phyloP scores from a whole-genome alignment of 495 filamentous ascomycete species.

The Penicillium coprophilum region DNA sequence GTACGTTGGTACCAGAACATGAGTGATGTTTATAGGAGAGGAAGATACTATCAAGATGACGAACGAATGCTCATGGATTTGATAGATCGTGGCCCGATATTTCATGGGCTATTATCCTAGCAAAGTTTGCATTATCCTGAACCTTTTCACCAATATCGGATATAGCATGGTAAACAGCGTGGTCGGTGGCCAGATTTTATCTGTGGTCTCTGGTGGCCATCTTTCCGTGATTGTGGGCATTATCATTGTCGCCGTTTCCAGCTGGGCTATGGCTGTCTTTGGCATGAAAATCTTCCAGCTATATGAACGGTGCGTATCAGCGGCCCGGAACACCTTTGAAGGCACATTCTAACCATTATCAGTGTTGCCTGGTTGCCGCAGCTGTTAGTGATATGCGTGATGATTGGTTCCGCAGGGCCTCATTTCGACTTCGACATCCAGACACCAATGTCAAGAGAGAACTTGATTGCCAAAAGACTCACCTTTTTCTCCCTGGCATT shows the following conservation, averaged over 20 bases:
- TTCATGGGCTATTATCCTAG: conserved; percentile 78
- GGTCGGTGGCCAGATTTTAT: conserved; percentile 56
- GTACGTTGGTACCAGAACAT: conserved; percentile 33
- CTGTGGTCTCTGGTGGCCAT: conserved; percentile 54
- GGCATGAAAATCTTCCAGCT: conserved; percentile 72
- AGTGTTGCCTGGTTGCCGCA: conserved; percentile 72
- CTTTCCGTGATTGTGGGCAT: conserved; percentile 69
- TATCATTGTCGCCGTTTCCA: conserved; percentile 61
- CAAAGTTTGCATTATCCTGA: conserved; percentile 65
- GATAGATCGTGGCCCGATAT: conserved; percentile 65
- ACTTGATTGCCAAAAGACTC: conserved; percentile 56
- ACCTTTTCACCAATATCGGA: conserved; percentile 68
- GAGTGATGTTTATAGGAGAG: background rate
- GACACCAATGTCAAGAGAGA: conserved; percentile 34
- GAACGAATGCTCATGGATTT: conserved; percentile 9
- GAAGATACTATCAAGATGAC: background rate
- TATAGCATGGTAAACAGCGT: conserved; percentile 64
- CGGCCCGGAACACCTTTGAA: background rate
- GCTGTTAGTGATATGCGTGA: conserved; percentile 60
- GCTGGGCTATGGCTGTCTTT: conserved; percentile 66
- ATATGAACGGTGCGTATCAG: conserved; percentile 55
- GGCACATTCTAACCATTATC: conserved; percentile 1
- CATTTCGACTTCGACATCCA: conserved; percentile 58
- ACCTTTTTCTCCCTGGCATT: conserved; percentile 66
- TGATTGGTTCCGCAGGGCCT: conserved; percentile 66